A percentile compares a stretch with the other conserved stretches of the same genome.
These are phyloP conservation scores for Sclerotinia nivalis DNA, from an alignment of 2,329 filamentous ascomycete species.

Conservation along the genomic window DNA sequence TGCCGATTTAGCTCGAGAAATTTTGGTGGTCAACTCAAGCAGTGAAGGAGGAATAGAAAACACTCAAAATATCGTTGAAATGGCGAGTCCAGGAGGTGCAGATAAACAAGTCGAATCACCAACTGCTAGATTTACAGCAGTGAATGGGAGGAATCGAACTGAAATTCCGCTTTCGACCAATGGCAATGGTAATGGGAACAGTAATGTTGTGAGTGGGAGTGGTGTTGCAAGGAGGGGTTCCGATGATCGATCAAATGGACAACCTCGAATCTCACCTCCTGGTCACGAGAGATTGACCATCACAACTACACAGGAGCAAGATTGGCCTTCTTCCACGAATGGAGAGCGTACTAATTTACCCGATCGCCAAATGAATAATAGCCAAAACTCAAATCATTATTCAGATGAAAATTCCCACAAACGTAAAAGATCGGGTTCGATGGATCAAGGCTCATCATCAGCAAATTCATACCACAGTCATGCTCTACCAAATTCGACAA, in stretches of 20 bases:
- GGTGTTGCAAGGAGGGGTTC: slow-evolving; percentile 35
- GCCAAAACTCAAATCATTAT: slow-evolving; percentile 32
- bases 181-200: slow-evolving; percentile 9
- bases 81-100: slow-evolving; percentile 30
- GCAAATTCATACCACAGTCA: slow-evolving; percentile 44
- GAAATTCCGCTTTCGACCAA: slow-evolving; percentile 7
- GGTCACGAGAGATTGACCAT: slow-evolving; percentile 42
- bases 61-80: slow-evolving; percentile 21
- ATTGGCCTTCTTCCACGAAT: slow-evolving; percentile 38
- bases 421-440: slow-evolving; percentile 69
- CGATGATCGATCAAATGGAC: slow-evolving; percentile 39
- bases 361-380: slow-evolving; percentile 28
- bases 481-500: slow-evolving; percentile 41
- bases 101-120: slow-evolving; percentile 35
- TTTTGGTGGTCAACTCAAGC: slow-evolving; percentile 27
- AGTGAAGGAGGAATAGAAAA: neutral
- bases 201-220: slow-evolving; percentile 30
- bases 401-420: slow-evolving; percentile 53
- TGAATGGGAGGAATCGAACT: slow-evolving; percentile 39
- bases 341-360: slow-evolving; percentile 30
- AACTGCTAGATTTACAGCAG: slow-evolving; percentile 42
- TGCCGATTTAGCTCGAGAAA: slow-evolving; percentile 33
- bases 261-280: slow-evolving; percentile 38
- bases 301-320: slow-evolving; percentile 38
- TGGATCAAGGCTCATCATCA: slow-evolving; percentile 47